These are phyloP conservation scores for Lagenidium sp. DNA, from an alignment of 352 stramenopile genomes.

Conservation along the genomic window DNA sequence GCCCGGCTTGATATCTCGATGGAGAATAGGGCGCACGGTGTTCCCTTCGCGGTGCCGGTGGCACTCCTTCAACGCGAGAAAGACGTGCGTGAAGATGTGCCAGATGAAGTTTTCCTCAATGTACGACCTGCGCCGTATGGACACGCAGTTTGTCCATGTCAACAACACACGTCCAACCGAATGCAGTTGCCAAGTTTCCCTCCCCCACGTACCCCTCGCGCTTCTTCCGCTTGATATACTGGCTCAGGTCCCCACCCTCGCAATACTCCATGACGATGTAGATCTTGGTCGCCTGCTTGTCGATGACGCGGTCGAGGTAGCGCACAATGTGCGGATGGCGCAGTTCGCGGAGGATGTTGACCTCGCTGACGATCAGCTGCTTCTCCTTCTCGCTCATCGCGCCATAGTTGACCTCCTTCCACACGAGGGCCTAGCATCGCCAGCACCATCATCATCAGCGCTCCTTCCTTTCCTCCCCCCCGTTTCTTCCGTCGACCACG, in stretches of 20 bases:
- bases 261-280: constrained; percentile 96
- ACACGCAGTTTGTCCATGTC: too few species aligned
- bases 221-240: constrained; percentile 89
- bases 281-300: constrained; percentile 88
- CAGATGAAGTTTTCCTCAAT: constrained; percentile 92
- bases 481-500: not conserved
- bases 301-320: constrained; percentile 92
- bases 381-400: constrained; percentile 92
- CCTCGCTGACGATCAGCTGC: constrained; percentile 90
- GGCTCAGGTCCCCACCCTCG: constrained; percentile 82
- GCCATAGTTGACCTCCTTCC: constrained; percentile 91
- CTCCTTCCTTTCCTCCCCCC: not conserved
- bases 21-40: constrained; percentile 72
- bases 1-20: constrained; percentile 89
- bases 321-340: constrained; percentile 90
- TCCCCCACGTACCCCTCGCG: constrained; percentile 73
- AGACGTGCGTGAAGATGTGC: constrained; percentile 90
- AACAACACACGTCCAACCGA: too few species aligned
- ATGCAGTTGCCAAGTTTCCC: too few species aligned
- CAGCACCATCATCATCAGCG: not conserved
- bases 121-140: constrained; percentile 38
- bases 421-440: constrained; percentile 77
- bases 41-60: constrained; percentile 84
- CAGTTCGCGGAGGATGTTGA: constrained; percentile 92
- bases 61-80: constrained; percentile 87